These are phyloP conservation scores for Podospora appendiculata DNA, from an alignment of 495 filamentous ascomycete species.

Conservation along the genomic window DNA sequence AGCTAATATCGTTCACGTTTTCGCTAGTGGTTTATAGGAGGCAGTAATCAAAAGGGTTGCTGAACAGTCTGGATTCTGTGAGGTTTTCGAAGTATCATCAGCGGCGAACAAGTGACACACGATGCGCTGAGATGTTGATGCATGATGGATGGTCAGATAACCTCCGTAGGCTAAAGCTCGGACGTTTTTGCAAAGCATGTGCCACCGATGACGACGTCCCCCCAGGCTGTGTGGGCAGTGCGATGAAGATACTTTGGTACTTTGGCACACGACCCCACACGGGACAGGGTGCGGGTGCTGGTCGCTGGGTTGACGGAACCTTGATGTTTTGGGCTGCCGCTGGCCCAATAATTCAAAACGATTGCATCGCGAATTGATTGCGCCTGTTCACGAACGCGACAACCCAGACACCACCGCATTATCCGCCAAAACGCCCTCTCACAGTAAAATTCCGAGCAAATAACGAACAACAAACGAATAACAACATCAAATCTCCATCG, in stretches of 20 bases:
- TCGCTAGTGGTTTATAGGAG: not conserved
- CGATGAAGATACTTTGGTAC: constrained; percentile 27
- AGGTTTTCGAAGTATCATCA: too few relatives aligned
- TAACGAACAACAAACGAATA: not conserved
- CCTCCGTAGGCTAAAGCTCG: constrained; percentile 11
- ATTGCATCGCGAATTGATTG: too few relatives aligned
- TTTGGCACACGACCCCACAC: not conserved
- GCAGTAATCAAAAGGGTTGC: not conserved
- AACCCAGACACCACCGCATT: too few relatives aligned
- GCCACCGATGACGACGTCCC: constrained; percentile 25
- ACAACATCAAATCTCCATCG: not conserved
- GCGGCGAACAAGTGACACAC: too few relatives aligned
- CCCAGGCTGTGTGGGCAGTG: not conserved
- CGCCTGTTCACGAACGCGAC: too few relatives aligned
- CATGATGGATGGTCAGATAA: not conserved
- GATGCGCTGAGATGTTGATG: not conserved
- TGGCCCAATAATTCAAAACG: too few relatives aligned
- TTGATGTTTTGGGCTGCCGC: too few relatives aligned
- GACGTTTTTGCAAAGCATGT: constrained; percentile 15
- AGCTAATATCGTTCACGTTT: not conserved
- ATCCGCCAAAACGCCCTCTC: not conserved
- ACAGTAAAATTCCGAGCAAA: not conserved
- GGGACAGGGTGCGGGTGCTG: too few relatives aligned
- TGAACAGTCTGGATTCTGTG: too few relatives aligned
- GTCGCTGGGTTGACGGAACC: too few relatives aligned